Percentiles rank a stretch among this genome's conserved stretches.
Evolutionary conservation across 768 basidiomycete species (phyloP).

Genomic region (Boletus fagicola): DNA sequence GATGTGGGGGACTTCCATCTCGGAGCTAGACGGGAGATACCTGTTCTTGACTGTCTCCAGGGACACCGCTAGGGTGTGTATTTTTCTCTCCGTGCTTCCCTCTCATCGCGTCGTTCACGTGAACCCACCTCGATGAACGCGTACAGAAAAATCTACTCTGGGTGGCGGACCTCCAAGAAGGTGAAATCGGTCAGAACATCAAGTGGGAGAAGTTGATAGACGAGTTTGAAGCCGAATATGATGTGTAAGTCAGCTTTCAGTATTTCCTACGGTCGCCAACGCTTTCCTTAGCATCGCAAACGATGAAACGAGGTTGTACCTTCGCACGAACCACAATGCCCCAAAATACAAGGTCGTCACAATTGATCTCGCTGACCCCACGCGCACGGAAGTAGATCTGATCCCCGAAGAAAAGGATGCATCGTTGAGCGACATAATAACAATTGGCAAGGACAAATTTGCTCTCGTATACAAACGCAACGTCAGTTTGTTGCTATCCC

Average conservation of each 20-base stretch:
- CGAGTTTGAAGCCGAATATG: conserved; percentile 66
- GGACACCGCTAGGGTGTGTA: conserved; percentile 62
- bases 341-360: conserved; percentile 65
- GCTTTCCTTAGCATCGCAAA: conserved; percentile 52
- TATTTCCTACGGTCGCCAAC: neutral
- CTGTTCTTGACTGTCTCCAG: conserved; percentile 50
- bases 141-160: conserved; percentile 71
- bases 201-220: conserved; percentile 71
- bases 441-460: conserved; percentile 56
- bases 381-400: conserved; percentile 51
- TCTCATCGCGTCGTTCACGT: neutral
- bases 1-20: conserved; percentile 56
- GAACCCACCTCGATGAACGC: neutral
- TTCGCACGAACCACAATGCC: conserved; percentile 64
- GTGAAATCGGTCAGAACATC: conserved; percentile 60
- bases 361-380: conserved; percentile 54
- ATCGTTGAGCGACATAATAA: conserved; percentile 48
- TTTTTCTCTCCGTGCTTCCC: neutral
- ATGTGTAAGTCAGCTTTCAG: conserved; percentile 45
- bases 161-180: conserved; percentile 63
- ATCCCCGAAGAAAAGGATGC: conserved; percentile 70
- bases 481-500: conserved; percentile 39
- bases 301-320: conserved; percentile 59
- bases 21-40: conserved; percentile 65
- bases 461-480: conserved; percentile 69